Percentiles rank a stretch among this genome's conserved stretches.
Evolutionary conservation across 2,329 filamentous ascomycete genomes (phyloP).

Genomic region (Penicillium sp.): DNA sequence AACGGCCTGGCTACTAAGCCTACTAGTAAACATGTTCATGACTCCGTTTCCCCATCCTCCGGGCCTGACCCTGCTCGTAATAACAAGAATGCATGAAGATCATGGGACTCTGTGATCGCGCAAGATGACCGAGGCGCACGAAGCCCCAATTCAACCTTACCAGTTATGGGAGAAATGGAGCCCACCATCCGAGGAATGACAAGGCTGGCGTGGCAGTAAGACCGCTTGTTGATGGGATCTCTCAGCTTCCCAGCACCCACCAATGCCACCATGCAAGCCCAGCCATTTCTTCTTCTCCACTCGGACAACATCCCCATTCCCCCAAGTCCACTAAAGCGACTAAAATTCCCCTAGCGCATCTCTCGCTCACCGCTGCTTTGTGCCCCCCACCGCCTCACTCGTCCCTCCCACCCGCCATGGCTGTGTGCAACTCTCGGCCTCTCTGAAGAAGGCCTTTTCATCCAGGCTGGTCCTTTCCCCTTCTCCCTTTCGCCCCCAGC

Average conservation of each 20-base stretch:
- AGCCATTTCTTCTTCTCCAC: constrained; percentile 2
- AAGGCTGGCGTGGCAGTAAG: constrained; percentile 7
- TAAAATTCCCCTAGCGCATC: constrained; percentile 40
- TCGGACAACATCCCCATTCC: constrained; percentile 21
- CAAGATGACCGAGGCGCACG: neutral
- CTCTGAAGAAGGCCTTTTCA: constrained; percentile 32
- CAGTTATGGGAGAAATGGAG: neutral
- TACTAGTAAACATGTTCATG: no score
- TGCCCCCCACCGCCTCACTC: constrained; percentile 44
- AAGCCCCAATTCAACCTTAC: neutral
- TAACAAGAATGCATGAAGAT: constrained; percentile 3
- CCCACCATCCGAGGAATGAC: neutral
- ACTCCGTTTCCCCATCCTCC: neutral
- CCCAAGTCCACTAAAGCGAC: constrained; percentile 8
- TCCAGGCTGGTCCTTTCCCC: constrained; percentile 35
- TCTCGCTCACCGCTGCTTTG: constrained; percentile 48
- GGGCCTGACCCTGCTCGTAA: neutral
- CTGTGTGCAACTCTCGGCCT: constrained; percentile 22
- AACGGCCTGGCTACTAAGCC: no score
- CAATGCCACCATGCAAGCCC: neutral
- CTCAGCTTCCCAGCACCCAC: neutral
- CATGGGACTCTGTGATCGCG: constrained; percentile 9
- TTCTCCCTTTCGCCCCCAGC: constrained; percentile 24
- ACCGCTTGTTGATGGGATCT: neutral
- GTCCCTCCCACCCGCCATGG: constrained; percentile 25